Evolutionary conservation across 75 land plant species (phyloP).

Genomic region (Cunninghamia lanceolata): DNA sequence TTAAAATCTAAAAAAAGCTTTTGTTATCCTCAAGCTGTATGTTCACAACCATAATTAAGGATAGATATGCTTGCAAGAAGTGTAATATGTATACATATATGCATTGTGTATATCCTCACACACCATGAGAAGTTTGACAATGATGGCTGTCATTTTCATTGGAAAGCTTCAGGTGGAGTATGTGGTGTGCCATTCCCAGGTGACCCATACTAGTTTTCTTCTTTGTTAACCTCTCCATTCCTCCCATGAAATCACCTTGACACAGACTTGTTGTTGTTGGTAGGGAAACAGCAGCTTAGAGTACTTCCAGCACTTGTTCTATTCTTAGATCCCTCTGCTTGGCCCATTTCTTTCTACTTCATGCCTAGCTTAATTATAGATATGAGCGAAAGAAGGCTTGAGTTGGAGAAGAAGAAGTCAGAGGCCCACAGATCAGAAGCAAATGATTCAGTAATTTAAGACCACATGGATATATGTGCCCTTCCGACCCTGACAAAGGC

Average conservation of each 20-base stretch:
- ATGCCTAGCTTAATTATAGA: neutral
- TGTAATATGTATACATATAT: neutral
- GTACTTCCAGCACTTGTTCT: neutral
- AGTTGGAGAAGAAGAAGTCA: neutral
- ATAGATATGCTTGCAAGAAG: neutral
- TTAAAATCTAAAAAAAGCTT: neutral
- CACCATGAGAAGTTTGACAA: neutral
- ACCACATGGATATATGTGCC: constrained; percentile 9
- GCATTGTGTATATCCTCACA: neutral
- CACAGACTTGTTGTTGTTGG: neutral
- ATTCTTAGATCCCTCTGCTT: neutral
- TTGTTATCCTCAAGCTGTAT: neutral
- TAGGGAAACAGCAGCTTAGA: neutral
- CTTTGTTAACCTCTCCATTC: constrained; percentile 2
- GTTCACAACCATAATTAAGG: neutral
- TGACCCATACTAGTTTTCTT: neutral
- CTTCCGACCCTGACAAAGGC: constrained; percentile 10
- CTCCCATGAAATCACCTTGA: neutral
- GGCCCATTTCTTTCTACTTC: neutral
- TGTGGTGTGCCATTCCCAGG: constrained; percentile 8
- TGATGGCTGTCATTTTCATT: neutral
- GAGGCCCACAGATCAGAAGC: constrained; percentile 4
- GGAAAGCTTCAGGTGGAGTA: constrained; percentile 4
- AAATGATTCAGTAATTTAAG: constrained; percentile 12
- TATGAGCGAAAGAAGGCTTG: constrained; percentile 8